A percentile compares a stretch with the other conserved stretches of the same genome.
Evolutionary conservation across 2,329 filamentous ascomycete species (phyloP).

Genomic region (Conoideocrella luteorostrata): DNA sequence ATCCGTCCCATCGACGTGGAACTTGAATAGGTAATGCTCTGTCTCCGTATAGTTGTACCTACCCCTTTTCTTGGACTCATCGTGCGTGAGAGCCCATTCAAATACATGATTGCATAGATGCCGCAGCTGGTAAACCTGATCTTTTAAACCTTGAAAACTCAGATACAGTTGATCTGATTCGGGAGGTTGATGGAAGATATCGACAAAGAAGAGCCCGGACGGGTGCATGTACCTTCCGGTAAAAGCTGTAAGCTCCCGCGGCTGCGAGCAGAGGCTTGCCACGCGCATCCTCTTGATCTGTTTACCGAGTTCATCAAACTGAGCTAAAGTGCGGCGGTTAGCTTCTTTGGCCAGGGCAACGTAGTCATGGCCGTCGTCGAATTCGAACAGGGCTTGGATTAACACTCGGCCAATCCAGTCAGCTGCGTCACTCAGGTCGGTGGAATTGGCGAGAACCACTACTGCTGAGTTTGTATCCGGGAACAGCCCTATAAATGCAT

Average conservation of each 20-base stretch:
- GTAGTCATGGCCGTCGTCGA: conserved; percentile 2
- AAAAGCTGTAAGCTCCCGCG: neutral
- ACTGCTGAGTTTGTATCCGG: conserved; percentile 11
- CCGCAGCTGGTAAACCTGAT: neutral
- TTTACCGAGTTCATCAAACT: neutral
- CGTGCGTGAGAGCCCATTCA: neutral
- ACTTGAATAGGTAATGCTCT: neutral
- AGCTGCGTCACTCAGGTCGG: conserved; percentile 8
- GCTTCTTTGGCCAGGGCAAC: neutral
- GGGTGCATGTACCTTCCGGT: neutral
- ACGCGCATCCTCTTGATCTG: neutral
- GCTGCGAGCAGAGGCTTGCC: neutral
- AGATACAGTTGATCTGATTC: neutral
- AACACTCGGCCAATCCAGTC: conserved; percentile 12
- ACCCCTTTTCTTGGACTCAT: neutral
- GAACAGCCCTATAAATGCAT: conserved; percentile 8
- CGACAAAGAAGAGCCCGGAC: neutral
- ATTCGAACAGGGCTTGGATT: conserved; percentile 5
- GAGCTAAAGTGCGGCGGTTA: neutral
- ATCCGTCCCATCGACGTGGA: neutral
- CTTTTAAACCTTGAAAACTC: neutral
- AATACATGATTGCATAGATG: neutral
- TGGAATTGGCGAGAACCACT: conserved; percentile 10
- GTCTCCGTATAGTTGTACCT: neutral
- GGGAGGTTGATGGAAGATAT: neutral